These are phyloP conservation scores for Lachnellula cervina DNA, from an alignment of 2,329 filamentous ascomycete genomes.

Conservation along the genomic window DNA sequence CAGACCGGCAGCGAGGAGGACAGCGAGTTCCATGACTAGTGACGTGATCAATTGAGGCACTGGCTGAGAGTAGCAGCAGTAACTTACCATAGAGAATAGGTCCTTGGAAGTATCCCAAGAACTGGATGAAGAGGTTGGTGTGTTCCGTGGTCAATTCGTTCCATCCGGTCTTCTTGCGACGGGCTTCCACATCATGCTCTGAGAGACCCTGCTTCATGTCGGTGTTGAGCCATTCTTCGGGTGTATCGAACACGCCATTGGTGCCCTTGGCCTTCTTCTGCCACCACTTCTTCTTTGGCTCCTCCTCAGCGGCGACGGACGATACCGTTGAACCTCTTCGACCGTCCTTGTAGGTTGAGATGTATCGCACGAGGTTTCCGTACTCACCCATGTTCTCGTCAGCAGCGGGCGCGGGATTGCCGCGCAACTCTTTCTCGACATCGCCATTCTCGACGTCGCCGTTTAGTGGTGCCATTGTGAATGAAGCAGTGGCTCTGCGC, in stretches of 20 bases:
- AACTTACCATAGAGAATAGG: conserved; percentile 71
- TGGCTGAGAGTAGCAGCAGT: background rate
- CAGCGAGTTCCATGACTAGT: conserved; percentile 71
- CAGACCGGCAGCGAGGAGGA: conserved; percentile 67
- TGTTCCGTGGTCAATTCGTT: conserved; percentile 72
- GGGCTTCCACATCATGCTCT: conserved; percentile 52
- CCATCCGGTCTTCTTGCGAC: conserved; percentile 62
- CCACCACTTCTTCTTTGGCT: conserved; percentile 52
- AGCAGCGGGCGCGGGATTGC: conserved; percentile 11
- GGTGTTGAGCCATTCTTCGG: conserved; percentile 65
- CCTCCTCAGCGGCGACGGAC: conserved; percentile 38
- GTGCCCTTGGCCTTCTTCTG: conserved; percentile 47
- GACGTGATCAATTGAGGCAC: conserved; percentile 10
- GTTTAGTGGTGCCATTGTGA: conserved; percentile 20
- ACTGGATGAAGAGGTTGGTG: conserved; percentile 70
- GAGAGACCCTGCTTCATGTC: conserved; percentile 62
- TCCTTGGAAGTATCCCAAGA: conserved; percentile 70
- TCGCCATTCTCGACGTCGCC: conserved; percentile 23
- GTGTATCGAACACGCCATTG: conserved; percentile 37
- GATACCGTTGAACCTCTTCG: conserved; percentile 43
- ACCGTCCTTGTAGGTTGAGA: conserved; percentile 60
- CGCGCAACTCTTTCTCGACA: conserved; percentile 18
- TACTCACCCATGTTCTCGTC: conserved; percentile 50
- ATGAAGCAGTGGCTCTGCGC: conserved; percentile 1
- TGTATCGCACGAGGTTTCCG: conserved; percentile 61